Evolutionary conservation across 2,329 filamentous ascomycete genomes (phyloP).

Genomic region (Lasiodiplodia theobromae): DNA sequence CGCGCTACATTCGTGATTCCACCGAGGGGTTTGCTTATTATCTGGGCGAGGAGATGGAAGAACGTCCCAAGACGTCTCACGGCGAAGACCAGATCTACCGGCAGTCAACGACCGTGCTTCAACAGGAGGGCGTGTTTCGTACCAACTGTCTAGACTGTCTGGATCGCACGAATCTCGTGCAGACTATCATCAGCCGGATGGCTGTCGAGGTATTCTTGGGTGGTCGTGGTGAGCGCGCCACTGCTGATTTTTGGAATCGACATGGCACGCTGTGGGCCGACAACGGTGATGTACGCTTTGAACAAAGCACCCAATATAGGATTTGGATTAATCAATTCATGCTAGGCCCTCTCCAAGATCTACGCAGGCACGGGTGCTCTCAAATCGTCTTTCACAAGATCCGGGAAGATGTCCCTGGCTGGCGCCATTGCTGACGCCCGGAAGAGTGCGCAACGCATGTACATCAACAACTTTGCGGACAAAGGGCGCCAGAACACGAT

Average conservation of each 20-base stretch:
- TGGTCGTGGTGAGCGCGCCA: slow-evolving; percentile 73
- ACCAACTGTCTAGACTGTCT: slow-evolving; percentile 97
- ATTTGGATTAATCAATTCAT: background rate
- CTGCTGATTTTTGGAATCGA: slow-evolving; percentile 86
- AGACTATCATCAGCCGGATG: slow-evolving; percentile 95
- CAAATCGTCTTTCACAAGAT: slow-evolving; percentile 92
- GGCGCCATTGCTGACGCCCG: slow-evolving; percentile 93
- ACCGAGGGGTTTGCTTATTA: slow-evolving; percentile 93
- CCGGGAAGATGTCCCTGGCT: slow-evolving; percentile 94
- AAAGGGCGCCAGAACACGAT: slow-evolving; percentile 93
- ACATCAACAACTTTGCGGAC: slow-evolving; percentile 97
- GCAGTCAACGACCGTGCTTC: slow-evolving; percentile 72
- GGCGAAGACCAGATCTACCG: slow-evolving; percentile 46
- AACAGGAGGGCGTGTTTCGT: slow-evolving; percentile 94
- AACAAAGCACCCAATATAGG: background rate
- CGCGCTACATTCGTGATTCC: slow-evolving; percentile 76
- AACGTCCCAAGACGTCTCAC: slow-evolving; percentile 53
- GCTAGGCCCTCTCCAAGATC: slow-evolving; percentile 78
- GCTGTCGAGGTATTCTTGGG: slow-evolving; percentile 83
- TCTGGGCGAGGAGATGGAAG: slow-evolving; percentile 74
- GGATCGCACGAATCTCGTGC: slow-evolving; percentile 93
- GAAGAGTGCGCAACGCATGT: slow-evolving; percentile 91
- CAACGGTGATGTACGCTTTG: slow-evolving; percentile 76
- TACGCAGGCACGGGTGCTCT: slow-evolving; percentile 96
- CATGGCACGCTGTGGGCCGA: slow-evolving; percentile 97